Evolutionary conservation across 2,329 filamentous ascomycete species (phyloP).

Genomic region (Aspergillus phoenicis): DNA sequence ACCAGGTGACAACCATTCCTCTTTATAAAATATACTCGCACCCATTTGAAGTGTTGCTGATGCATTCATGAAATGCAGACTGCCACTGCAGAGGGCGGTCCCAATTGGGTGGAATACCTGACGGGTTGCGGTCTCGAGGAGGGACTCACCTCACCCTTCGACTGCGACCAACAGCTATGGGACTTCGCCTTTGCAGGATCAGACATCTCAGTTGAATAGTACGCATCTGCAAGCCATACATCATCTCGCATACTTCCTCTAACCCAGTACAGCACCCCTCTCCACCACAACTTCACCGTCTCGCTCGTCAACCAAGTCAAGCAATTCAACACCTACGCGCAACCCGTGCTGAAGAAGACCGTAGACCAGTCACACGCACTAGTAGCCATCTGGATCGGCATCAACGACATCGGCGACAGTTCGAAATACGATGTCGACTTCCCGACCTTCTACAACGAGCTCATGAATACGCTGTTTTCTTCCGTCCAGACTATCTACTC

Average conservation of each 20-base stretch:
- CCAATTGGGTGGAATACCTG: slow-evolving; percentile 59
- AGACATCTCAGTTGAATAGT: slow-evolving; percentile 51
- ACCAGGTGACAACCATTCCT: slow-evolving; percentile 32
- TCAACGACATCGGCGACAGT: slow-evolving; percentile 60
- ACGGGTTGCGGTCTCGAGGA: slow-evolving; percentile 53
- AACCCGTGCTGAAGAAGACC: slow-evolving; percentile 41
- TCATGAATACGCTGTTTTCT: slow-evolving; percentile 47
- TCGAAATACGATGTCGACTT: slow-evolving; percentile 49
- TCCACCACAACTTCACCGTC: slow-evolving; percentile 56
- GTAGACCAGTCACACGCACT: slow-evolving; percentile 42
- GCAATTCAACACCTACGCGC: slow-evolving; percentile 52
- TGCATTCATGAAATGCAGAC: slow-evolving; percentile 31
- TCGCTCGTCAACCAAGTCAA: slow-evolving; percentile 54
- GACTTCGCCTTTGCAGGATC: slow-evolving; percentile 60
- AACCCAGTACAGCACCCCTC: slow-evolving; percentile 41
- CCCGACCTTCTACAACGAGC: slow-evolving; percentile 47
- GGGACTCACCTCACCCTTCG: slow-evolving; percentile 47
- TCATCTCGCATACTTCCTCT: background rate
- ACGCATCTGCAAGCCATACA: slow-evolving; percentile 9
- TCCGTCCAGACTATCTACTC: slow-evolving; percentile 46
- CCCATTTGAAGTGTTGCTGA: background rate
- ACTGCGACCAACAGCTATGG: slow-evolving; percentile 55
- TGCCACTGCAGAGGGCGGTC: slow-evolving; percentile 55
- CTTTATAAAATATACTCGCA: background rate
- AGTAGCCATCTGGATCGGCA: slow-evolving; percentile 58